Evolutionary conservation across 805 yeast genomes (phyloP), one percentile per base, ranked within the genome.

Genomic region (Starmerella asiatica): DNA sequence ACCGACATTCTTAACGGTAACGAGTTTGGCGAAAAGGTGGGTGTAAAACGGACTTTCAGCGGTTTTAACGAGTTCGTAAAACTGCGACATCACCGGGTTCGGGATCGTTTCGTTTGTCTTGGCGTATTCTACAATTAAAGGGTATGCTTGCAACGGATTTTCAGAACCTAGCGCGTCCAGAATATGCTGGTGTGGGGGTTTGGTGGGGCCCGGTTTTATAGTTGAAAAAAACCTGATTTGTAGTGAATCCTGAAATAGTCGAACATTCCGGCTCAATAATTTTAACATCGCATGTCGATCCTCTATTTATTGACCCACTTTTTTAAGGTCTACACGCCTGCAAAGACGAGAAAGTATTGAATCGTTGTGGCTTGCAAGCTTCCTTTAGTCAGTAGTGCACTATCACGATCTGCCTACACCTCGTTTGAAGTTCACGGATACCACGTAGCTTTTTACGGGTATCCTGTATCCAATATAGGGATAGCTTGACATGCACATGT

Each of bases 1-100:
- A 9, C 44, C 49, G n/a, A 40, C 38, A 16, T 34, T 30, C 9
- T 47, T 35, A 6, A 41, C 42, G 2, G 54, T 47, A 15, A 44
- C 40, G 11, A 53, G 38, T 14, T 37, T 20, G 7, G 48, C 38
- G 21, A 48, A 43, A 19, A 38, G 11, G 16, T 48, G 43, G 3
- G 44, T 37, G 3, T 24, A 30, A 1, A 51, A 14, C 7, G 50
- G 49, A 21, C 37, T 40, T 9, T 19, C 18, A 3, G 29, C 4
- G 3, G 18, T 4, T 17, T 19, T 18, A 14, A 40, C 34, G 1
- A 21, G 26, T 4, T 42, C 42, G 36, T 44, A 39, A 24, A 48
- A 37, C 36, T 29, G 32, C 21, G 16, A 9, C 42, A 50, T 32
- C 17, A 32, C 29, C n/a, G 23, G 20, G 3, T 32, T 11, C 1